Base-by-base conservation (phyloP, 495 filamentous ascomycete species). In the Podospora bellae-mahoneyi region DNA sequence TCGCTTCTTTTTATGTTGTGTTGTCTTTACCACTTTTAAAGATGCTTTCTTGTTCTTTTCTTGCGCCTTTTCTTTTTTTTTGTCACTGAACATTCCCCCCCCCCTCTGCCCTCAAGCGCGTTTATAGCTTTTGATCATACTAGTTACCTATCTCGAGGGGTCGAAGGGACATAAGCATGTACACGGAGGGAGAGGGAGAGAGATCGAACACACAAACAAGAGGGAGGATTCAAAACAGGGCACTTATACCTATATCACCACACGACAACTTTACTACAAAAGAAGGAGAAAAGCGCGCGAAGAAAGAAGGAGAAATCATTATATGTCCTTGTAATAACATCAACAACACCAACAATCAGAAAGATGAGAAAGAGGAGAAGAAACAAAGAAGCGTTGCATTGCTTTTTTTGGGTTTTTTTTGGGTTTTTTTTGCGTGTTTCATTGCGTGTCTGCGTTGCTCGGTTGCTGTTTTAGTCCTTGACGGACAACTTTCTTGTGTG, bases 291-390 rank as follows among this genome's bases (percentile, higher is more conserved):
- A 26, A 58, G n/a, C 9, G 7, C n/a, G 55, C n/a, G 55, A 13
- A 58, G 55, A 58, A 13, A 58, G 55, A 15, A 26, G 23, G 23
- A 58, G 13, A 26, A 58, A 58, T 58, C 55, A 26, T 20, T 58
- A 58, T 58, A 58, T 58, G n/a, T 26, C 55, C 55, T 58, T 58
- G 55, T 58, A 58, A 58, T 58, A 58, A 20, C n/a, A 58, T 20
- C 55, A 58, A 58, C 39, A 58, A 7, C 54, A 57, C 1, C 55
- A 58, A 20, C 55, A 58, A 58, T 4, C 55, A 20, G n/a, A 48
- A 48, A 48, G 39, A 48, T 13, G 39, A 48, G 39, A 48, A 13
- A 48, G 7, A 32, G 3, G 30, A 32, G 55, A 19, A 58, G 55
- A 58, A 58, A 58, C 26, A 58, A 26, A 58, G 23, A 20, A 58